Conservation (phyloP, 345 rosid species). For the Psidium guajava region DNA sequence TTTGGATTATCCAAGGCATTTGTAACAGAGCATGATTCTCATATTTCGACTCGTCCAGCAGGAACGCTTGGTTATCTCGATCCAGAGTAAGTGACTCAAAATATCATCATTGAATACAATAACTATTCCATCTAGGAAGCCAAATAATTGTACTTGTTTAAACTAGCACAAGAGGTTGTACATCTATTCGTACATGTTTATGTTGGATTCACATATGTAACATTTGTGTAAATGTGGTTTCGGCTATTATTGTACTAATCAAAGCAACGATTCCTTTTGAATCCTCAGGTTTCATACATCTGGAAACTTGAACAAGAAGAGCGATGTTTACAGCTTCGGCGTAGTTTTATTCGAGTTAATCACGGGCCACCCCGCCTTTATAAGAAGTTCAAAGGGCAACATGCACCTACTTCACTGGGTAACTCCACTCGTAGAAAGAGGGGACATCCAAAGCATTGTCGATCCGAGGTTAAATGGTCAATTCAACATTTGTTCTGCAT, state of each 20-base stretch:
- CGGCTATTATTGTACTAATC: background rate
- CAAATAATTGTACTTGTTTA: background rate
- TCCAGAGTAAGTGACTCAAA: conserved; percentile 23
- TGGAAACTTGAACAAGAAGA: conserved; percentile 20
- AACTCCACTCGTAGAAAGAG: conserved; percentile 12
- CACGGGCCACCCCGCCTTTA: conserved; percentile 27
- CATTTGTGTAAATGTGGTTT: no score
- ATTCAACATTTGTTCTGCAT: conserved; percentile 17
- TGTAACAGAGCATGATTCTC: conserved; percentile 17
- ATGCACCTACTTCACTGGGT: conserved; percentile 30
- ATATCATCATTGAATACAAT: background rate
- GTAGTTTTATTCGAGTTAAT: conserved; percentile 37
- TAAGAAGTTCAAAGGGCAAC: conserved; percentile 9
- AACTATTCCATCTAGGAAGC: background rate
- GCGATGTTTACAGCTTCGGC: conserved; percentile 50
- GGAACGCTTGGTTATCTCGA: conserved; percentile 41
- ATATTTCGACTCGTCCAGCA: conserved; percentile 16
- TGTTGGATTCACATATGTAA: background rate
- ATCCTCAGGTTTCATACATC: background rate
- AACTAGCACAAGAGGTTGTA: background rate
- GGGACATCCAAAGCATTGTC: conserved; percentile 25
- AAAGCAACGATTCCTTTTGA: background rate
- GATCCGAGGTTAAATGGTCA: conserved; percentile 26
- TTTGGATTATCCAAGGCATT: conserved; percentile 34
- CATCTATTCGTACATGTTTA: background rate